Evolutionary conservation across 2,329 filamentous ascomycete species (phyloP).

Genomic region (Cordyceps militaris): DNA sequence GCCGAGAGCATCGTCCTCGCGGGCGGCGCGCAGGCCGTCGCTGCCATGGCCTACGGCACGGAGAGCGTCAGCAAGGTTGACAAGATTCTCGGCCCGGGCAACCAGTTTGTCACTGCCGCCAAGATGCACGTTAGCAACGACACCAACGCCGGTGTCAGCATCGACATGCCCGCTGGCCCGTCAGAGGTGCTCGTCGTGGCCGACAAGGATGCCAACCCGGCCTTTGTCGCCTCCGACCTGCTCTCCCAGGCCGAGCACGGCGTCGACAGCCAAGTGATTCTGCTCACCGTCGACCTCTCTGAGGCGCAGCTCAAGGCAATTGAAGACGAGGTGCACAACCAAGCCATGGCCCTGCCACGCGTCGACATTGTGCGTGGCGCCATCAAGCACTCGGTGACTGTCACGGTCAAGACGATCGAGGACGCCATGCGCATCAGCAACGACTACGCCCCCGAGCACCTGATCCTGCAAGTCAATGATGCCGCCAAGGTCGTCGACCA

Average conservation of each 20-base stretch:
- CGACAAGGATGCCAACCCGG: slow-evolving; percentile 79
- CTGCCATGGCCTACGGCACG: slow-evolving; percentile 95
- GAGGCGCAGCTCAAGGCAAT: slow-evolving; percentile 72
- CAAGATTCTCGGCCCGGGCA: slow-evolving; percentile 95
- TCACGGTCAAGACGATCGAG: slow-evolving; percentile 62
- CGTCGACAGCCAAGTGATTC: slow-evolving; percentile 88
- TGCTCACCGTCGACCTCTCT: slow-evolving; percentile 74
- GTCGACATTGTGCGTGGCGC: slow-evolving; percentile 89
- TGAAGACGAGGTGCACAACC: slow-evolving; percentile 81
- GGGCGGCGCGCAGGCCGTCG: slow-evolving; percentile 90
- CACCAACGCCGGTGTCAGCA: slow-evolving; percentile 88
- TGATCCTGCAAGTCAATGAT: slow-evolving; percentile 83
- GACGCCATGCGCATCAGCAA: slow-evolving; percentile 82
- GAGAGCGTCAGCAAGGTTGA: slow-evolving; percentile 93
- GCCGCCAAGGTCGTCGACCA: slow-evolving; percentile 66
- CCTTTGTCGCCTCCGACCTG: slow-evolving; percentile 91
- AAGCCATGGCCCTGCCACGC: slow-evolving; percentile 79
- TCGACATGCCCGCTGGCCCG: slow-evolving; percentile 97
- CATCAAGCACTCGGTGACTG: slow-evolving; percentile 86
- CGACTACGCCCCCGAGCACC: slow-evolving; percentile 88
- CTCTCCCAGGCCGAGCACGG: slow-evolving; percentile 96
- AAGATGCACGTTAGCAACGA: slow-evolving; percentile 99
- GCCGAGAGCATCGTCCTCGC: slow-evolving; percentile 94
- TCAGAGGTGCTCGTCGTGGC: slow-evolving; percentile 96
- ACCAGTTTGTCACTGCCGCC: slow-evolving; percentile 95